Percentiles rank a stretch among this genome's conserved stretches.
Conservation (phyloP, 805 yeast genomes). For the Monosporozyma unispora region DNA sequence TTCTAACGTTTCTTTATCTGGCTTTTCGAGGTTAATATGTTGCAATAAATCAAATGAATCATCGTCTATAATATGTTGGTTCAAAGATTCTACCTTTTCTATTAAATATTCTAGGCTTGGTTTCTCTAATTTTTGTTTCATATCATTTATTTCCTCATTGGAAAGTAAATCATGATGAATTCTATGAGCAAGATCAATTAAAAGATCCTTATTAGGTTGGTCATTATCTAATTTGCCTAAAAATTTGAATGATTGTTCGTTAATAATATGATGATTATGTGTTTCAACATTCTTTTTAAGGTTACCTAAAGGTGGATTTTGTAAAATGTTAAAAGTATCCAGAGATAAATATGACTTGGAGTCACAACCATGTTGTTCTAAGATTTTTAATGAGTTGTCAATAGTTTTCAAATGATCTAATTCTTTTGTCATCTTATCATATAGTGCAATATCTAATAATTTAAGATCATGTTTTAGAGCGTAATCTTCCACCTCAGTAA, state of each 20-base stretch:
- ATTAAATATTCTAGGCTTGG: not conserved
- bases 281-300: not conserved
- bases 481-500: slow-evolving; percentile 1
- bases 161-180: not conserved
- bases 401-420: slow-evolving; percentile 1
- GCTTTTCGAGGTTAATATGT: not conserved
- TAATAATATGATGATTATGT: not conserved
- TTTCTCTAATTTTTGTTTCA: slow-evolving; percentile 1
- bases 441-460: not conserved
- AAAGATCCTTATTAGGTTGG: not conserved
- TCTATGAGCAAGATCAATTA: not conserved
- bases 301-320: slow-evolving; percentile 2
- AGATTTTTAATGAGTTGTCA: not conserved
- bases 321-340: not conserved
- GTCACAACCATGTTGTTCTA: not conserved
- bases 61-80: slow-evolving; percentile 2
- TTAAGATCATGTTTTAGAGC: slow-evolving; percentile 1
- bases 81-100: not conserved
- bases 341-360: not conserved
- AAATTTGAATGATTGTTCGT: not conserved
- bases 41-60: slow-evolving; percentile 3
- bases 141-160: not conserved
- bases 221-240: not conserved
- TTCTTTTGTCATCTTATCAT: not conserved
- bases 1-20: not conserved